A percentile compares a stretch with the other conserved stretches of the same genome.
phyloP scores from a whole-genome alignment of 2,329 filamentous ascomycete species.

The Trichoderma gracile region DNA sequence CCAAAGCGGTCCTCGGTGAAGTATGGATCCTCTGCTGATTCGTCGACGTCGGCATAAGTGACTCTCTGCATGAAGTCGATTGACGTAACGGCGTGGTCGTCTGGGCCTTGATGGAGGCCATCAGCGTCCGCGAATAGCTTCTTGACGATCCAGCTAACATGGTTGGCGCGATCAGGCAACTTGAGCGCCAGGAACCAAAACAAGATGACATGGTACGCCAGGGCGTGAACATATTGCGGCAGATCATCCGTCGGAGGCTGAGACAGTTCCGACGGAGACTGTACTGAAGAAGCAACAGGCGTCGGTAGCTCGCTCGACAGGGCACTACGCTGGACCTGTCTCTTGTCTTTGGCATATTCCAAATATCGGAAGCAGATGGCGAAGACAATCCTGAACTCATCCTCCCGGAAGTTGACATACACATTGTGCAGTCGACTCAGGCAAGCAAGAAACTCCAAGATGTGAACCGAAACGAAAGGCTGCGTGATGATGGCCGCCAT shows the following conservation, averaged over 20 bases:
- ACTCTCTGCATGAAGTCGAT: conserved; percentile 93
- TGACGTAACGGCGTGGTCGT: conserved; percentile 91
- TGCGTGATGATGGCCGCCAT: conserved; percentile 98
- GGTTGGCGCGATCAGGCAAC: conserved; percentile 75
- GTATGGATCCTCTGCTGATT: conserved; percentile 66
- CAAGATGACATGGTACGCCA: conserved; percentile 92
- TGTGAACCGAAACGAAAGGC: conserved; percentile 86
- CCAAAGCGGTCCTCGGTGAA: conserved; percentile 67
- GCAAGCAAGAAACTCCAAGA: conserved; percentile 90
- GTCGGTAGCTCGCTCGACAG: conserved; percentile 47
- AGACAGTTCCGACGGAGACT: conserved; percentile 29
- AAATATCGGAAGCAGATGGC: conserved; percentile 93
- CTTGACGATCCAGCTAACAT: conserved; percentile 88
- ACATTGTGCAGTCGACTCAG: conserved; percentile 81
- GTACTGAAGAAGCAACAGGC: conserved; percentile 28
- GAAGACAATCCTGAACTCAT: conserved; percentile 92
- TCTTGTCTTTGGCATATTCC: conserved; percentile 77
- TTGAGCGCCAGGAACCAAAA: conserved; percentile 96
- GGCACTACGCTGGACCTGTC: conserved; percentile 50
- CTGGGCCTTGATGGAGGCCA: conserved; percentile 68
- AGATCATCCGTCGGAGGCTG: conserved; percentile 64
- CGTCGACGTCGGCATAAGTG: conserved; percentile 80
- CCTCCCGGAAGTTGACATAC: conserved; percentile 84
- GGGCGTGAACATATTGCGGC: conserved; percentile 88
- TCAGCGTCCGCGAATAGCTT: conserved; percentile 78